phyloP scores from a whole-genome alignment of 192 early-diverging fungal species.

The Bifiguratus adelaidae region DNA sequence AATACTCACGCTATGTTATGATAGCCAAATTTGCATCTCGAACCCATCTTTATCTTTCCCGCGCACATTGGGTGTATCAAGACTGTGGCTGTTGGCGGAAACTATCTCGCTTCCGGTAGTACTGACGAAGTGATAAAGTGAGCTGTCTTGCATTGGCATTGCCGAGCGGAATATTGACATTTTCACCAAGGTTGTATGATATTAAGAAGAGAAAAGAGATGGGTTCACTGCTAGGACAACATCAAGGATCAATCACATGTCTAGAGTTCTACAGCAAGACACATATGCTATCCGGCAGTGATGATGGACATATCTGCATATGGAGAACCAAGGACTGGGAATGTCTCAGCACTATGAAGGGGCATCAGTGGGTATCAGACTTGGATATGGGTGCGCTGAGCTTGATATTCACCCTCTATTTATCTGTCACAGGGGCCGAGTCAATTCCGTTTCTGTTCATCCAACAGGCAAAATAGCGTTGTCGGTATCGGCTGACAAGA shows the following conservation, averaged over 20 bases:
- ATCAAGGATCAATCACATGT: slow-evolving; percentile 82
- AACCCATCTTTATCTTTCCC: slow-evolving; percentile 87
- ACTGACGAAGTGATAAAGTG: slow-evolving; percentile 88
- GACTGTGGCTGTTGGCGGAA: slow-evolving; percentile 60
- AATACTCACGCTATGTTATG: neutral
- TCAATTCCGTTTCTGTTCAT: slow-evolving; percentile 82
- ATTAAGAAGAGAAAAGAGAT: slow-evolving; percentile 78
- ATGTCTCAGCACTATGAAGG: slow-evolving; percentile 76
- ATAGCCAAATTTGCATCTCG: slow-evolving; percentile 27
- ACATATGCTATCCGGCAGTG: slow-evolving; percentile 82
- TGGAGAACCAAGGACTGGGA: slow-evolving; percentile 97
- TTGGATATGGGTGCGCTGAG: neutral
- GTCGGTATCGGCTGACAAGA: slow-evolving; percentile 64
- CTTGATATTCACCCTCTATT: neutral
- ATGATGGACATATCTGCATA: slow-evolving; percentile 82
- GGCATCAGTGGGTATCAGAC: slow-evolving; percentile 44
- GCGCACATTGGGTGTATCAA: slow-evolving; percentile 95
- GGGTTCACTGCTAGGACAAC: slow-evolving; percentile 78
- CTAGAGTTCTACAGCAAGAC: slow-evolving; percentile 73
- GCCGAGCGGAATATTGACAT: neutral
- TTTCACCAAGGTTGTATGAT: slow-evolving; percentile 59
- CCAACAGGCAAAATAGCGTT: slow-evolving; percentile 92
- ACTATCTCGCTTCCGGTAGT: slow-evolving; percentile 88
- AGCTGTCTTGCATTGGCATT: neutral
- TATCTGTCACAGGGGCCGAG: slow-evolving; percentile 36